Base-by-base conservation (phyloP, 2,329 filamentous ascomycete species). In the Aureobasidium sp. region DNA sequence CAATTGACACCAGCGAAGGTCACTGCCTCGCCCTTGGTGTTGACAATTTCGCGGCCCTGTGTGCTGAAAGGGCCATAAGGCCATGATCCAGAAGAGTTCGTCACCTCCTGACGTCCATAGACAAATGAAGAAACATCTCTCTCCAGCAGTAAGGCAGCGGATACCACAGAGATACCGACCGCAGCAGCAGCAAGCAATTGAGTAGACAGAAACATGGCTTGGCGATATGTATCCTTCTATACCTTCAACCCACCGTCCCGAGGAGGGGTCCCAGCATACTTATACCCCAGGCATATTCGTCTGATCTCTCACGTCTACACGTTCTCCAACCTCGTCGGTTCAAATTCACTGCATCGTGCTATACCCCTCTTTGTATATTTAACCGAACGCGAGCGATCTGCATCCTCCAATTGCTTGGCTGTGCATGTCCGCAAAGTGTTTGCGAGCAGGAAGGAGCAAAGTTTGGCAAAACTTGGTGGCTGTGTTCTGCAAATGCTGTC, bases 1-100 rank as follows among this genome's bases (percentile, higher is more conserved):
- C 84, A 87, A 66, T 87, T 87, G 11, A 78, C 77, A 0, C 84
- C 83, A 3, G 80, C 82, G 60, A 81, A 75, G 22, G 72, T 67
- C 63, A 76, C 72, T 2, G 71, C 64, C 47, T 73, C 64, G 47
- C 72, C 72, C 58, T 70, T 71, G 12, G 65, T 67, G 50, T 74
- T 70, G 39, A 76, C 24, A 17, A 77, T 68, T n/a, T 70, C 70
- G 35, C 68, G 60, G 8, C 68, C 68, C 14, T 60, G 64, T 15
- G 66, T 68, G 39, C 62, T 67, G 56, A 70, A 69, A 6, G 69
- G 69, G 9, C 57, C 57, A 42, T 60, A 60, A 12, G 57, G 57
- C 57, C 57, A 60, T 22, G 35, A 31, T 40, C 9, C 9, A 9
- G 45, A 40, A 7, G 33, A 17, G 19, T 60, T 60, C 8, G 33